Base-by-base conservation (phyloP, 2,329 filamentous ascomycete genomes). In the Pezicula radicicola region DNA sequence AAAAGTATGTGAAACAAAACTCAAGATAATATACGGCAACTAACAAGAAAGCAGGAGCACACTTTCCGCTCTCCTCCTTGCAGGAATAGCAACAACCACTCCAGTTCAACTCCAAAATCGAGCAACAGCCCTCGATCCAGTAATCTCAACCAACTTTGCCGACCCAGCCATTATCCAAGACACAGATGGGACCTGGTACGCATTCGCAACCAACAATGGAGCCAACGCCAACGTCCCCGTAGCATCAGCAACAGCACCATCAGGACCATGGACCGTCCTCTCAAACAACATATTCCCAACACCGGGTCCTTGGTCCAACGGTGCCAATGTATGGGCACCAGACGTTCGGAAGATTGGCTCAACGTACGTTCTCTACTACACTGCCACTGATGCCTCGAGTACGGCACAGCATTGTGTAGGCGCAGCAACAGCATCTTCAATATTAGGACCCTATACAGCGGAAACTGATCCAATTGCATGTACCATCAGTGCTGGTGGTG, bases 331-430 rank as follows among this genome's bases (percentile, higher is more conserved):
- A 25, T 87, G 82, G 81, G 83, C 83, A 0, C 84, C 83, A 9
- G 82, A 85, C 60, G 79, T 87, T 6, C 70, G 75, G 12, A 67
- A 66, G 50, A 66, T 83, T 33, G 69, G 72, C 49, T 79, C 77
- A n/a, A 72, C 67, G 27, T 85, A 80, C 62, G 74, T 84, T 37
- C 75, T 86, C 70, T 85, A 85, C 70, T 85, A 81, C 65, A 74
- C 76, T 3, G 81, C 75, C 19, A 68, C 75, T 57, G 69, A 72
- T 44, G 71, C 69, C 10, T 64, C 62, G 18, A 62, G 62, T 41
- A 59, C 68, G 2, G 60, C 59, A 6, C 67, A 71, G 43, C 82
- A 87, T 66, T 87, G 83, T 68, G 69, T 87, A 52, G 83, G 83
- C 42, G 74, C 73, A 3, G 83, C 82, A 2, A 71, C 75, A 5